These are phyloP conservation scores for Paecilomyces dactylethromorphus DNA, from an alignment of 2,329 filamentous ascomycete species.

Conservation along the genomic window DNA sequence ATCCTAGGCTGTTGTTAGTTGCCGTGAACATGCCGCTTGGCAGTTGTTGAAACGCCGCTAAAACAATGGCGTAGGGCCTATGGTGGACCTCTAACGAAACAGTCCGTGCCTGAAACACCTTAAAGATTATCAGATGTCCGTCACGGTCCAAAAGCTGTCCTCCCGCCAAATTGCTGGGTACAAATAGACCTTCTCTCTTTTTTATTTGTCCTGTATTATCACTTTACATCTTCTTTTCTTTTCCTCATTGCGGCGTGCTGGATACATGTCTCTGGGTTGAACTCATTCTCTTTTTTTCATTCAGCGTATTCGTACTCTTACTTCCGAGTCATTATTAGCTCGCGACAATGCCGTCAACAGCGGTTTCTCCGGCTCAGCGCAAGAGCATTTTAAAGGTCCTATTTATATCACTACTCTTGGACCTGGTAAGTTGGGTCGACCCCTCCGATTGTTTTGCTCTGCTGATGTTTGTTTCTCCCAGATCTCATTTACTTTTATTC, in stretches of 20 bases:
- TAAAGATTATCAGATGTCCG: not conserved
- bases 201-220: not conserved
- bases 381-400: slow-evolving; percentile 82
- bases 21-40: too few relatives aligned
- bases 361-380: slow-evolving; percentile 46
- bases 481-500: slow-evolving; percentile 98
- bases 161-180: not conserved
- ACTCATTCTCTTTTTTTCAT: not conserved
- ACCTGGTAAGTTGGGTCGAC: slow-evolving; percentile 58
- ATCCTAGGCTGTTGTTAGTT: too few relatives aligned
- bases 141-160: not conserved
- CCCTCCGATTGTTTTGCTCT: slow-evolving; percentile 1
- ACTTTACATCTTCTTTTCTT: not conserved
- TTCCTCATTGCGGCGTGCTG: not conserved
- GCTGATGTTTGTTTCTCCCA: slow-evolving; percentile 31
- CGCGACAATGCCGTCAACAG: slow-evolving; percentile 27
- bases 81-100: not conserved
- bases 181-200: not conserved
- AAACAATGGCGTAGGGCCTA: not conserved
- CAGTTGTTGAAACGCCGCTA: not conserved
- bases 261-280: not conserved
- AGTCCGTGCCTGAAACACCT: not conserved
- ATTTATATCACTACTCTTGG: slow-evolving; percentile 80
- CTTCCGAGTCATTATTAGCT: not conserved
- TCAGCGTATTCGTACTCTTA: not conserved